phyloP scores from a whole-genome alignment of 2,329 filamentous ascomycete genomes.

The Fusarium staphyleae region DNA sequence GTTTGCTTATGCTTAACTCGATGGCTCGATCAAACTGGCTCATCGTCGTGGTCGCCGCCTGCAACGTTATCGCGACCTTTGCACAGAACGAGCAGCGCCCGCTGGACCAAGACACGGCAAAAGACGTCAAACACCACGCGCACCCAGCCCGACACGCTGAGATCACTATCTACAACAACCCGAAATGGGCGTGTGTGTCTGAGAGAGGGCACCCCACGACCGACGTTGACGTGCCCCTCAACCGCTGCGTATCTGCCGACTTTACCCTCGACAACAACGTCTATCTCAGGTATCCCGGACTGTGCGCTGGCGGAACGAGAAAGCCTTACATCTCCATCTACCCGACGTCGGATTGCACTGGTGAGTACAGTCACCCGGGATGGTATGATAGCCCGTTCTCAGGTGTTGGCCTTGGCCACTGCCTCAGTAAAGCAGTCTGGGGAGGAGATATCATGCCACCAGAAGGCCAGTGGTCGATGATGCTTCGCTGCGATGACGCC shows the following conservation, averaged over 20 bases:
- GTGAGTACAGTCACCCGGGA: not conserved
- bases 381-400: slow-evolving; percentile 4
- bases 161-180: slow-evolving; percentile 3
- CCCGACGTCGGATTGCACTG: slow-evolving; percentile 7
- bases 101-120: not conserved
- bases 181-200: slow-evolving; percentile 1
- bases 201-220: not conserved
- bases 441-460: not conserved
- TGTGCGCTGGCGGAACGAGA: slow-evolving; percentile 1
- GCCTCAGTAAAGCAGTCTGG: slow-evolving; percentile 12
- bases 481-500: slow-evolving; percentile 5
- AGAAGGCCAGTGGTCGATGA: slow-evolving; percentile 13
- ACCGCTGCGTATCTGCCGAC: slow-evolving; percentile 17
- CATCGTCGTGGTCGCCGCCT: not conserved
- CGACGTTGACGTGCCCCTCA: slow-evolving; percentile 7
- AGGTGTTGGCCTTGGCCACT: slow-evolving; percentile 8
- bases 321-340: slow-evolving; percentile 13
- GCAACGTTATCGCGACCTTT: not conserved
- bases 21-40: not conserved
- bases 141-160: slow-evolving; percentile 1
- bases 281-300: slow-evolving; percentile 1
- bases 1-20: not conserved
- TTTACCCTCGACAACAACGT: slow-evolving; percentile 19
- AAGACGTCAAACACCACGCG: not conserved
- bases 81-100: not conserved